Conservation (phyloP, 1,284 basidiomycete genomes). For the Hemileia vastatrix region DNA sequence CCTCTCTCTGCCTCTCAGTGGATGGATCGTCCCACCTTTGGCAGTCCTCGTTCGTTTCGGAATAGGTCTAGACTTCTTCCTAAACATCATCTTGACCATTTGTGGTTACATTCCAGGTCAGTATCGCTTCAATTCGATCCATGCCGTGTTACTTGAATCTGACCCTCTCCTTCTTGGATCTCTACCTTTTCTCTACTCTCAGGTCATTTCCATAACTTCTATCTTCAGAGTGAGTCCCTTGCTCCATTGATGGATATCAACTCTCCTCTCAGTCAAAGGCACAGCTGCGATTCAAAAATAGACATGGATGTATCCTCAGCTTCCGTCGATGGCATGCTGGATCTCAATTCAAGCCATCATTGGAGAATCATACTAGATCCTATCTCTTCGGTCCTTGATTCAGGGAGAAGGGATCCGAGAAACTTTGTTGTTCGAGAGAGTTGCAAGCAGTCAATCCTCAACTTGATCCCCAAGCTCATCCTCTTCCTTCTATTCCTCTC, state of each 20-base stretch:
- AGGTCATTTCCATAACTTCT: constrained; percentile 72
- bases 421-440: no score
- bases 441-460: no score
- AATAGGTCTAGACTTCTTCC: constrained; percentile 79
- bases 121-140: not conserved
- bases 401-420: no score
- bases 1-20: constrained; percentile 2
- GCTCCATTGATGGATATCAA: not conserved
- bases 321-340: no score
- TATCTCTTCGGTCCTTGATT: no score
- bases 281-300: not conserved
- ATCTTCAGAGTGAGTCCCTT: constrained; percentile 56
- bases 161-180: not conserved
- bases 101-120: constrained; percentile 80
- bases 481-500: not conserved
- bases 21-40: constrained; percentile 31
- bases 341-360: no score
- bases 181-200: not conserved
- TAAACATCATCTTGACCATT: constrained; percentile 80
- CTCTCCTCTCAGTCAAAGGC: constrained; percentile 5
- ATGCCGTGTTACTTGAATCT: no score
- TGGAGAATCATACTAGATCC: no score
- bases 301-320: no score
- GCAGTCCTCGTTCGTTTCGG: constrained; percentile 93
- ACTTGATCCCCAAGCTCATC: not conserved